These are phyloP conservation scores for Bacidia rubella DNA, from an alignment of 495 filamentous ascomycete species.

Conservation along the genomic window DNA sequence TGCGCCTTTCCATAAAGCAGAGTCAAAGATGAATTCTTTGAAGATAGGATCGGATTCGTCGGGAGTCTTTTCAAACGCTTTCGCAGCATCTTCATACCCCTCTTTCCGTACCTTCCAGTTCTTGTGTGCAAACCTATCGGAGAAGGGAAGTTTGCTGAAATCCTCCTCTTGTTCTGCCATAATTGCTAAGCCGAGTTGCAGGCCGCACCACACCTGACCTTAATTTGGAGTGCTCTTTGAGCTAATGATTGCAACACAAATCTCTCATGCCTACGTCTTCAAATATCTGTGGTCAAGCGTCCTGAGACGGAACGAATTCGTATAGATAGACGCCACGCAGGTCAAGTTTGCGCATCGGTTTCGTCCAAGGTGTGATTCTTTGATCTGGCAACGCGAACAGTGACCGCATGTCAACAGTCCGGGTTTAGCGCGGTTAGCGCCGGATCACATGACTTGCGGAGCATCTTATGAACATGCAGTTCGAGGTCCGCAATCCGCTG, in stretches of 20 bases:
- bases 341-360: too few relatives aligned
- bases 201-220: too few relatives aligned
- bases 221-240: too few relatives aligned
- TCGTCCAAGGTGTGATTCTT: not conserved
- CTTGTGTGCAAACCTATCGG: conserved; percentile 82
- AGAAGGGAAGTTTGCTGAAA: conserved; percentile 65
- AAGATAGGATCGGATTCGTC: conserved; percentile 83
- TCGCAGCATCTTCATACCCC: conserved; percentile 85
- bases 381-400: too few relatives aligned
- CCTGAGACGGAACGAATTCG: too few relatives aligned
- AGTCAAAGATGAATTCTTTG: conserved; percentile 71
- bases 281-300: too few relatives aligned
- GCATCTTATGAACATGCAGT: too few relatives aligned
- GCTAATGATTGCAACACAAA: too few relatives aligned
- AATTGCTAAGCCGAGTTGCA: conserved; percentile 3
- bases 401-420: not conserved
- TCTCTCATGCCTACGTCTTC: too few relatives aligned
- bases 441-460: not conserved
- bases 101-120: conserved; percentile 96
- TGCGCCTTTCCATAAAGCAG: conserved; percentile 79
- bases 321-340: too few relatives aligned
- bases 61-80: conserved; percentile 69
- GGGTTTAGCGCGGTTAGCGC: not conserved
- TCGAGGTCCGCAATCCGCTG: too few relatives aligned
- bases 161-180: conserved; percentile 62